Base-by-base conservation (phyloP, 1,284 basidiomycete species). In the Leccinum angustisporum region DNA sequence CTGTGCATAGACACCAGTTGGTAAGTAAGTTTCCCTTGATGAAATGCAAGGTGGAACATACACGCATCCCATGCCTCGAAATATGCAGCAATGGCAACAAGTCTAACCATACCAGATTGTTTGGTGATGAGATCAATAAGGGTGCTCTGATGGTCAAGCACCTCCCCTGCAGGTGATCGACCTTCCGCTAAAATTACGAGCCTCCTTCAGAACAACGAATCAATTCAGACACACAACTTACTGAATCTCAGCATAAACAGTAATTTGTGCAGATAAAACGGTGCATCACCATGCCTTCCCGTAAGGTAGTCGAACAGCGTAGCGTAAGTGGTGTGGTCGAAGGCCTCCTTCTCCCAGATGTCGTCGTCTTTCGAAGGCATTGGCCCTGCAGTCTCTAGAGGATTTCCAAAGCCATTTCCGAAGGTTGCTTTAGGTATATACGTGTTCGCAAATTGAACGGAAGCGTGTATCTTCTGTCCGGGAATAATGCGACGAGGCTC, bases 391-490 rank as follows among this genome's bases (percentile, higher is more conserved):
- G 63, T 64, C 30, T 64, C 63, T 34, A 64, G 11, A 4, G 63
- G 63, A 33, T 61, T 64, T 21, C 63, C 63, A 33, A 64, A 55
- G 5, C 63, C 63, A 7, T 64, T 57, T 7, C 63, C 63, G 34
- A 64, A 56, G 14, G 63, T 61, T 43, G 63, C 63, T 21, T 56
- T 64, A 11, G 63, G 63, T 33, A 65, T 52, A 27, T 64, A 64
- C 0, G 58, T 61, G 31, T 61, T 61, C 9, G 59, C 57, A 7
- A 58, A 64, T 25, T 57, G 61, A 18, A 68, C 64, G 4, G 67
- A 68, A 16, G 60, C 64, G 11, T 68, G 67, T 27, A 70, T 62
- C 59, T 68, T 62, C 53, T 68, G 67, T 18, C 66, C 66, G 0
- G 66, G 67, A 54, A 68, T 59, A 25, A 68, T 68, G 9, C 58